Base-by-base conservation (phyloP, 371 early-diverging fungal genomes). In the Funneliformis caledonium region DNA sequence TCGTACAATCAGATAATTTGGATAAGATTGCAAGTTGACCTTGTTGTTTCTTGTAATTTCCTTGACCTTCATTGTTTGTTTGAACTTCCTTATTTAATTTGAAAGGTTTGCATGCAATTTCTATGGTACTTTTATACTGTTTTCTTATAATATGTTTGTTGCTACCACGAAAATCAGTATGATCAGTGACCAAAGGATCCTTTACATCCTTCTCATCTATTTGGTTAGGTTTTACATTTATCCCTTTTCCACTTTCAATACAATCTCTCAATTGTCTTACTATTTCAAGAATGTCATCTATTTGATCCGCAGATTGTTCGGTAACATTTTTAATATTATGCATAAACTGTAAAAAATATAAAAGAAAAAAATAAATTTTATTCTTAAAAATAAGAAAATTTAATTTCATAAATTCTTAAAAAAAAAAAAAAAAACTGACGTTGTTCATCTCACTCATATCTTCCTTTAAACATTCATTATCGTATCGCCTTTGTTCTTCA, bases 11-110 rank as follows among this genome's bases (percentile, higher is more conserved):
- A 19, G 31, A 60, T 26, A 80, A 60, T 72, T 59, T 72, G 14
- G 47, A 60, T 22, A 80, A 80, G n/a, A 80, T 43, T 11, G 70
- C 61, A 9, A 80, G 59, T 33, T 78, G 33, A 19, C 37, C 37
- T 37, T 37, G 37, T 33, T 31, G 16, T 73, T 19, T 1, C 16
- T 56, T 52, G 16, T 56, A 9, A 37, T 37, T 37, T 37, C 37
- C 37, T 37, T 37, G 37, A 37, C 2, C 2, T 37, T 26, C 1
- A 7, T 31, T 1, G n/a, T 0, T 45, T 43, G 9, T 19, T 14
- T 2, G 22, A 47, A 16, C 45, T 12, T 6, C 2, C 19, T 69
- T 11, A 9, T 37, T n/a, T 14, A 45, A 37, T 12, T 19, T 6
- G 11, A 69, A 19, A 43, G 45, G n/a, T 45, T 14, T 6, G 45